Evolutionary conservation across 2,329 filamentous ascomycete genomes (phyloP).

Genomic region (Aureobasidium pullulans): DNA sequence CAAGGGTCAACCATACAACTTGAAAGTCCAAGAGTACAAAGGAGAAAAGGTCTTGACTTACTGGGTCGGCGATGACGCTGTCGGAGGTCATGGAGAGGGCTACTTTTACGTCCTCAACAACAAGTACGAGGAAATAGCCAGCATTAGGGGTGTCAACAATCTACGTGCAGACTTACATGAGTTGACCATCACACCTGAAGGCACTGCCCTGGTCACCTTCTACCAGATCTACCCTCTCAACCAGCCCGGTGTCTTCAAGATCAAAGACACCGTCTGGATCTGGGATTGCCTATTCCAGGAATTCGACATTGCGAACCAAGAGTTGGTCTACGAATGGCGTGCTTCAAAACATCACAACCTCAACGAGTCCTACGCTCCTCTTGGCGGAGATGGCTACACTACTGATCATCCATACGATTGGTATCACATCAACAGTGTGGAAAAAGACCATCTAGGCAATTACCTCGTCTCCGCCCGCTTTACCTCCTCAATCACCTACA

Average conservation of each 20-base stretch:
- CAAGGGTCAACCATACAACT: conserved; percentile 36
- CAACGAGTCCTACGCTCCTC: conserved; percentile 4
- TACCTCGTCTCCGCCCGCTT: conserved; percentile 48
- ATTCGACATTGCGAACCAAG: conserved; percentile 34
- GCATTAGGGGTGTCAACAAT: conserved; percentile 31
- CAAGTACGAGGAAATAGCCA: conserved; percentile 30
- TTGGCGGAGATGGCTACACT: neutral
- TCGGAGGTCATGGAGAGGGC: conserved; percentile 42
- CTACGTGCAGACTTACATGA: conserved; percentile 36
- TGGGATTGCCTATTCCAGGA: conserved; percentile 38
- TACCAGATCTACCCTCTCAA: conserved; percentile 3
- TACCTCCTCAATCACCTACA: conserved; percentile 38
- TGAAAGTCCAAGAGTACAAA: conserved; percentile 39
- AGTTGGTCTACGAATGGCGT: conserved; percentile 38
- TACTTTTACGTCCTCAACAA: conserved; percentile 37
- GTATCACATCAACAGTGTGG: conserved; percentile 49
- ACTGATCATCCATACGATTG: conserved; percentile 29
- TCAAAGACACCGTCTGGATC: conserved; percentile 19
- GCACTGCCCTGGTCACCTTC: conserved; percentile 17
- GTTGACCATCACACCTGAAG: conserved; percentile 34
- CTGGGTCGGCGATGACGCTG: conserved; percentile 42
- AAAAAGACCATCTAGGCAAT: conserved; percentile 43
- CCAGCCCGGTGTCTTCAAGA: conserved; percentile 4
- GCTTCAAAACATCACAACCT: conserved; percentile 34
- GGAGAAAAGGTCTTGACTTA: conserved; percentile 41